Evolutionary conservation across 257 asterid genomes (phyloP), one percentile per base, ranked within the genome.

Genomic region (Haberlea rhodopensis): DNA sequence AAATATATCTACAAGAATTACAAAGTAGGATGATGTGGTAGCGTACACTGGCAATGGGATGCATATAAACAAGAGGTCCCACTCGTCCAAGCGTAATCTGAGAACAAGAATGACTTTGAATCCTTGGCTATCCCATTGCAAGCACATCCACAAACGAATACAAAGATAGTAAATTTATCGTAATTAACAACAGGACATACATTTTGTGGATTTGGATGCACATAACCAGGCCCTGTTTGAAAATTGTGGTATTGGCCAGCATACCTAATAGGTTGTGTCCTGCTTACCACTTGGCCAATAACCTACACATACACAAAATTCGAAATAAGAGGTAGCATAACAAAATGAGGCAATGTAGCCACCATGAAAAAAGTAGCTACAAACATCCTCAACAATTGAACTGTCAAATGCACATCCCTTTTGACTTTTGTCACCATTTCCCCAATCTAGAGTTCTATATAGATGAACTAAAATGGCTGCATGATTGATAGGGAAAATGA

Each of bases 21-120:
- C 52, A 56, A 53, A 37, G 18, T 60, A 62, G 64, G 49, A 45
- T 3, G 20, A 54, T 13, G 16, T 3, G 21, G 37, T 4, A 37
- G 57, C 97, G 79, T 83, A 90, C 97, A 73, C 48, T 73, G 57
- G 96, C 62, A 75, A 84, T 69, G 25, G 90, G 92, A 78, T 85
- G 91, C 85, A 82, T 61, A 59, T 82, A 81, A 74, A 84, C 84
- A 70, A 82, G 81, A 52, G 90, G 85, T 56, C 86, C 87, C 62
- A 71, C 58, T 43, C 88, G 82, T 67, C 89, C 90, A 73, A 78
- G 70, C 88, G 79, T 79, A 69, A 80, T 85, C 97, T 90, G 85
- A 60, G 73, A 78, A 78, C 9, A 34, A 54, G 62, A 70, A 60
- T 62, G 61, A 31, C 57, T 61, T 58, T 43, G 20, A 66, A 57